Base-by-base conservation (phyloP, 306 rosid species). In the Amphicarpaea edgeworthii region DNA sequence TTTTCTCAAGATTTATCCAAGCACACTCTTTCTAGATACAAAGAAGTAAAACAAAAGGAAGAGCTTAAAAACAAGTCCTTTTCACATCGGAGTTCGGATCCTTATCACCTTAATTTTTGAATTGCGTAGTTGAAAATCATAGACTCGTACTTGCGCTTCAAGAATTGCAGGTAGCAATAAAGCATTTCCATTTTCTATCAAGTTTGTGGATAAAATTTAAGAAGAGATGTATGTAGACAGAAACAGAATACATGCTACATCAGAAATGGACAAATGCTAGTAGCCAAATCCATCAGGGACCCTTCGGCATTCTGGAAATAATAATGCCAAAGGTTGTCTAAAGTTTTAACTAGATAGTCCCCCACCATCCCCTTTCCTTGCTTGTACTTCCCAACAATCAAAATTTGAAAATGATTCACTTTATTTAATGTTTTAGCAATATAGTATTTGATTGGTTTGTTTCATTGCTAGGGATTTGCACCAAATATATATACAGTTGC, bases 201-300 rank as follows among this genome's bases (percentile, higher is more conserved):
- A 28, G 50, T 74, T 73, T 78, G 86, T 49, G 79, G 84, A 81
- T 78, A 85, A 63, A 81, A 69, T 40, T 62, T 24, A 49, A 68
- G 81, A 69, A 45, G 66, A 76, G 65, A 50, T 37, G 16, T 59
- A 14, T 26, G 16, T 51, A 17, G 20, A 41, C 64, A 64, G 81
- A 59, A 63, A 41, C 64, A 64, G 81, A 59, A 63, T 68, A 70
- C 79, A 40, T 53, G n/a, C 26, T 73, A n/a, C n/a, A n/a, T 37
- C 20, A 65, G 46, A 80, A 57, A 53, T 50, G 80, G 81, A 81
- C 83, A 81, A 85, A 85, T 60, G 84, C 70, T 70, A 43, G 37
- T 24, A 70, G 70, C 84, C 86, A 81, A 46, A 64, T 37, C 20
- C 65, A 78, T 24, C 53, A 71, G 68, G 75, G 83, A 68, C 80